These are phyloP conservation scores for Xylariaceae sp. DNA, from an alignment of 2,329 filamentous ascomycete species.

Conservation along the genomic window DNA sequence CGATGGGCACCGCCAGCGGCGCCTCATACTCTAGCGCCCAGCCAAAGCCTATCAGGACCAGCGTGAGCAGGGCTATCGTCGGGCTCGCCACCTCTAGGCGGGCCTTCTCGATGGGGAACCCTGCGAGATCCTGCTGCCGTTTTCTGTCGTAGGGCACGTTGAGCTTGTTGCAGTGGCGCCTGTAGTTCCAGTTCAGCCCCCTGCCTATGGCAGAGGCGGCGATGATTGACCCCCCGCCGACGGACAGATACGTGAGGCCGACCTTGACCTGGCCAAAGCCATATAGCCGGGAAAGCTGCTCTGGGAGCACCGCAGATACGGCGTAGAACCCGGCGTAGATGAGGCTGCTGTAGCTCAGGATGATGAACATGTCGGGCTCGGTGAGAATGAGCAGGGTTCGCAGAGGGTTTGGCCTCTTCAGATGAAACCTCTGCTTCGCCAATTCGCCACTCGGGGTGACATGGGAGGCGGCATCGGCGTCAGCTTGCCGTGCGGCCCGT, in stretches of 20 bases:
- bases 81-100: constrained; percentile 28
- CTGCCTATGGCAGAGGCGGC: constrained; percentile 32
- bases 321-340: constrained; percentile 29
- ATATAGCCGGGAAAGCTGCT: constrained; percentile 36
- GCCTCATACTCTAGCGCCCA: constrained; percentile 27
- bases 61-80: constrained; percentile 36
- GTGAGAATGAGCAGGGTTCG: constrained; percentile 26
- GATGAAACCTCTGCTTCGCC: constrained; percentile 8
- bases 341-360: constrained; percentile 26
- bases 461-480: constrained; percentile 5
- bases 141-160: constrained; percentile 42
- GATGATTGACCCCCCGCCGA: constrained; percentile 28
- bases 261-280: constrained; percentile 42
- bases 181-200: constrained; percentile 54
- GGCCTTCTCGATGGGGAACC: constrained; percentile 26
- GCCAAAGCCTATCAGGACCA: constrained; percentile 29
- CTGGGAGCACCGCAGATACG: constrained; percentile 24
- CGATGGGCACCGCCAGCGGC: constrained; percentile 26
- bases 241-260: constrained; percentile 32
- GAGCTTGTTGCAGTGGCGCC: constrained; percentile 40
- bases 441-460: constrained; percentile 8
- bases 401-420: constrained; percentile 25
- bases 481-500: constrained; percentile 1
- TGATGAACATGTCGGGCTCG: constrained; percentile 28
- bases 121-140: constrained; percentile 30